Base-by-base conservation (phyloP, 2,329 filamentous ascomycete species). In the Aspergillus pseudoterreus region DNA sequence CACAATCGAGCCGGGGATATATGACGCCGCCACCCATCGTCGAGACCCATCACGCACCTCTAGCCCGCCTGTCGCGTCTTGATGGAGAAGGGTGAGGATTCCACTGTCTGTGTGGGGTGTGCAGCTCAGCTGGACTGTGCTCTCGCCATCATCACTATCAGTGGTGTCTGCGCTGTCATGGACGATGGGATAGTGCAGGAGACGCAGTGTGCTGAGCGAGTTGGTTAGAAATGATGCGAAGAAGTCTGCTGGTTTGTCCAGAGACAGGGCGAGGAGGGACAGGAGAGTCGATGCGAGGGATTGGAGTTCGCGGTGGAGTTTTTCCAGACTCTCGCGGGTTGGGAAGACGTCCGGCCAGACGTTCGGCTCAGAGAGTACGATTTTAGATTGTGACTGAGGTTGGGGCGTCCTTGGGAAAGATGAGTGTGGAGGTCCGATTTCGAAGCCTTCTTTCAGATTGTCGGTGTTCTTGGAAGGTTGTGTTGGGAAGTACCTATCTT, bases 401-500 rank as follows among this genome's bases (percentile, higher is more conserved):
- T 22, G 10, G 5, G 49, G 30, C 5, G 39, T 41, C 9, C 56
- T 43, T 4, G 54, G 44, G 1, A 52, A 22, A 2, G 5, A n/a
- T n/a, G 15, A 11, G 35, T 17, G 49, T 21, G 63, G 53, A 11
- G 71, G 64, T 3, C 75, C 75, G 15, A 77, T 65, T 49, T 77
- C 75, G 52, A 78, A 77, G 1, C 75, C 75, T 57, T 77, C 75
- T 57, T 77, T 77, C 4, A 77, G 59, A 38, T 77, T 77, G 43
- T 74, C 69, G 5, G 59, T 53, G 33, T 58, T 60, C 24, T 72
- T 64, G 24, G 68, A 68, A 4, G 68, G 66, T 55, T 76, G 72
- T 0, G 67, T 63, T 5, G 75, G 75, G 45, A 78, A 77, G 55
- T 77, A 77, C 49, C 75, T 17, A 30, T 41, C 38, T 44, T 44